Conservation (phyloP, 164 flowering plant genomes). For the Kingdonia uniflora region DNA sequence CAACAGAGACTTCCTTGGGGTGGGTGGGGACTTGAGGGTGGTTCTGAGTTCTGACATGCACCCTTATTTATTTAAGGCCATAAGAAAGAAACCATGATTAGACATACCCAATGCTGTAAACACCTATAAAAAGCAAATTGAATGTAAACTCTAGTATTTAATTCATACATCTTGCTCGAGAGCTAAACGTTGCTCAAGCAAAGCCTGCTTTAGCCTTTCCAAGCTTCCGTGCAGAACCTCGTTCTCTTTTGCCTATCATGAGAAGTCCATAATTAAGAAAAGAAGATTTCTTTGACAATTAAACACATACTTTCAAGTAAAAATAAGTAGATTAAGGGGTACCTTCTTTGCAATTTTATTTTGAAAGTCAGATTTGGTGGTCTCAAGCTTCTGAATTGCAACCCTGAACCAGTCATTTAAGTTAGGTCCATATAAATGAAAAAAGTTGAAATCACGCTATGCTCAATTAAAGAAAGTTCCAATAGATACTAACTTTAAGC, state of each 20-base stretch:
- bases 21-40: too few relatives aligned
- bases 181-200: slow-evolving; percentile 64
- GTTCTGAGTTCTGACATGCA: too few relatives aligned
- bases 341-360: slow-evolving; percentile 69
- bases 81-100: too few relatives aligned
- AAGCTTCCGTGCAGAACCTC: slow-evolving; percentile 41
- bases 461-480: too few relatives aligned
- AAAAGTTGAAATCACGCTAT: neutral
- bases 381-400: slow-evolving; percentile 63
- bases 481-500: too few relatives aligned
- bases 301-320: too few relatives aligned
- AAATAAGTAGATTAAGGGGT: neutral
- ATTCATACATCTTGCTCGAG: slow-evolving; percentile 75
- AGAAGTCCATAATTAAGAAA: too few relatives aligned
- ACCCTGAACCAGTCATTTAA: slow-evolving; percentile 24
- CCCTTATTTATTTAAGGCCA: too few relatives aligned
- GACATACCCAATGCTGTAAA: too few relatives aligned
- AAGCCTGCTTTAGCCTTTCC: slow-evolving; percentile 48
- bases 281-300: too few relatives aligned
- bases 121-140: too few relatives aligned
- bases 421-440: slow-evolving; percentile 5
- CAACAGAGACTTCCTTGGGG: too few relatives aligned
- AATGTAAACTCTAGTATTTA: neutral
- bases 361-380: slow-evolving; percentile 42
- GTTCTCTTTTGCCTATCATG: slow-evolving; percentile 64